A percentile compares a stretch with the other conserved stretches of the same genome.
These are phyloP conservation scores for Cordyceps cateniannulata DNA, from an alignment of 2,329 filamentous ascomycete species.

Conservation along the genomic window DNA sequence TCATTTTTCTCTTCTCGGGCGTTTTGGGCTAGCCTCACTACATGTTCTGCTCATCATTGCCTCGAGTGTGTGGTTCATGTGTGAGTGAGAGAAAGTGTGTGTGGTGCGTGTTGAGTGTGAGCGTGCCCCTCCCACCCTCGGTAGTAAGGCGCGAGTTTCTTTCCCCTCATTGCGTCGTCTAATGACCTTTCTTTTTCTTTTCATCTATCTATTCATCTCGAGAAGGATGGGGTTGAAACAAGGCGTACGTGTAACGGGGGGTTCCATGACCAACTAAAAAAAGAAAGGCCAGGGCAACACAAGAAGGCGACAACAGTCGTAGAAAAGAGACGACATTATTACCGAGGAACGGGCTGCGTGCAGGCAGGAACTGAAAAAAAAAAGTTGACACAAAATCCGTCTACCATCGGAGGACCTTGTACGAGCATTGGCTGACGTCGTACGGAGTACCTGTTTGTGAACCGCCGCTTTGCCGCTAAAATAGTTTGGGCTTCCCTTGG, in stretches of 20 bases:
- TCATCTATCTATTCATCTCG: neutral
- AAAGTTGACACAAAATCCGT: neutral
- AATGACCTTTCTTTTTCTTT: neutral
- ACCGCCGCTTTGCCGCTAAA: too few species aligned
- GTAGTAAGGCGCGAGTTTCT: neutral
- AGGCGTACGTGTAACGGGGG: neutral
- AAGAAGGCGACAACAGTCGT: neutral
- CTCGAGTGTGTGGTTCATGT: neutral
- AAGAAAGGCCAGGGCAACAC: neutral
- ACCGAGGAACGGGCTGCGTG: conserved; percentile 4
- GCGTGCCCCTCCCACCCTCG: neutral
- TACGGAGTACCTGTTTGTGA: neutral
- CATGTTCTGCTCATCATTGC: neutral
- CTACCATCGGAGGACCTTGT: neutral
- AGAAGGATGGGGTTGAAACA: neutral
- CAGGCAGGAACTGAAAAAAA: neutral
- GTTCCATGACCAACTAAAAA: neutral
- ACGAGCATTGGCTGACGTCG: neutral
- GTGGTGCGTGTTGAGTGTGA: neutral
- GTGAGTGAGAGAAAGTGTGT: neutral
- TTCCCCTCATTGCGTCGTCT: neutral
- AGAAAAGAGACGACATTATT: neutral
- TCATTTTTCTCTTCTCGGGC: neutral
- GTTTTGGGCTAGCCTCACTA: neutral
- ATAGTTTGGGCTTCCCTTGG: too few species aligned